Base-by-base conservation (phyloP, 2,329 filamentous ascomycete species). In the Aspergillus puulaauensis region DNA sequence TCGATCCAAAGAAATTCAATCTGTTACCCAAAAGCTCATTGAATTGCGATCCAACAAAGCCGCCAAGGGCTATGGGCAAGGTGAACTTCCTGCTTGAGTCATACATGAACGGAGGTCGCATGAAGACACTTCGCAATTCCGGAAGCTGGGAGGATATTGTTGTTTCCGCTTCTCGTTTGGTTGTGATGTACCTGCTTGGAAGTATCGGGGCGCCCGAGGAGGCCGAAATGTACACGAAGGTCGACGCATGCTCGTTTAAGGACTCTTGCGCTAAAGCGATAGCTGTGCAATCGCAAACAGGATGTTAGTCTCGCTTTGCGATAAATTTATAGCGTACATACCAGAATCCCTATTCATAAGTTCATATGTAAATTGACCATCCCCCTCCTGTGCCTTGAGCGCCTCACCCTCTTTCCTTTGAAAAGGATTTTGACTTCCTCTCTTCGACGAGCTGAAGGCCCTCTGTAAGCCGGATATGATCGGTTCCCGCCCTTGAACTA, bases 261-360 rank as follows among this genome's bases (percentile, higher is more conserved):
- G 92, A 87, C 71, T 93, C 90, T 68, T 88, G 86, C 14, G 93
- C 95, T 14, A 97, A 82, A 54, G 88, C 84, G 60, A 98, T 86
- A 48, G 93, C 93, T 78, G 81, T 86, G 51, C 7, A n/a, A 49
- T 48, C 17, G 3, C 51, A 24, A 49, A 21, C 19, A 24, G 12
- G 41, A n/a, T 40, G 57, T 61, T 50, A 63, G 53, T 49, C 7
- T 41, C 19, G 17, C 31, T n/a, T 27, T 19, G 44, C 9, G 27
- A 35, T 17, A 54, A 19, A 12, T 49, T 5, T 3, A 41, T 37
- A 8, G 24, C 21, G 31, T 50, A 69, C 71, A 33, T 69, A 83
- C 82, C 82, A 44, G 83, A 83, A 77, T 98, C 93, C 57, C 95
- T 85, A 78, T 99, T 99, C 91, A 99, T 97, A 60, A 92, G 82